Evolutionary conservation across 768 basidiomycete genomes (phyloP), one percentile per base, ranked within the genome.

Genomic region (Lactifluus subvellereus): DNA sequence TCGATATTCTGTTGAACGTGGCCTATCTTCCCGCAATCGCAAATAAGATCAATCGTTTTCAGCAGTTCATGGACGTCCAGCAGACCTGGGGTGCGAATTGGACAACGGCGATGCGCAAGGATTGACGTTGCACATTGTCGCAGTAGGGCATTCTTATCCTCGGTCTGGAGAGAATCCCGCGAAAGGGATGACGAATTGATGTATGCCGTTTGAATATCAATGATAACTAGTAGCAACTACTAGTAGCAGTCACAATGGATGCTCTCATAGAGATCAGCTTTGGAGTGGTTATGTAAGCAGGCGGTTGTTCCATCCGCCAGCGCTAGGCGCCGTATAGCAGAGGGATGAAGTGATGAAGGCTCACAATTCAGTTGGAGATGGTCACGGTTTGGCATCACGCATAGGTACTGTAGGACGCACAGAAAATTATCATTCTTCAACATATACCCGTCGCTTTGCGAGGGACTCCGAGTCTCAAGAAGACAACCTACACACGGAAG

Each of bases 1-100:
- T 77, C 77, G 4, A 90, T 77, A 70, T 94, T 94, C 7, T 81
- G 82, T 51, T 85, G 75, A 0, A 94, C 84, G 62, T 84, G 79
- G 11, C 89, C 89, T 38, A 92, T 77, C 91, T 93, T 66, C 32
- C 10, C 38, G 20, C 10, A 6, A 40, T 8, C 13, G 45, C 18
- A 20, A 45, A 37, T 59, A 22, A 42, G 47, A 49, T 43, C 54
- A 32, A 45, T 48, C 20, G n/a, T 43, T 47, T 53, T 10, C 11
- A 14, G 13, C 27, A n/a, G 10, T 40, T 14, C 33, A 6, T 47
- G 33, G 20, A 55, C 22, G 11, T 18, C 14, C 14, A 37, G 56
- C 58, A 20, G 55, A 81, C 80, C 74, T 80, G 76, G 1, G 85
- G 83, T 59, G 80, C 76, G 68, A 82, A 82, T 69, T 90, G 87